Evolutionary conservation across 1,284 basidiomycete species (phyloP), one percentile per base, ranked within the genome.

Genomic region (Naganishia sp.): DNA sequence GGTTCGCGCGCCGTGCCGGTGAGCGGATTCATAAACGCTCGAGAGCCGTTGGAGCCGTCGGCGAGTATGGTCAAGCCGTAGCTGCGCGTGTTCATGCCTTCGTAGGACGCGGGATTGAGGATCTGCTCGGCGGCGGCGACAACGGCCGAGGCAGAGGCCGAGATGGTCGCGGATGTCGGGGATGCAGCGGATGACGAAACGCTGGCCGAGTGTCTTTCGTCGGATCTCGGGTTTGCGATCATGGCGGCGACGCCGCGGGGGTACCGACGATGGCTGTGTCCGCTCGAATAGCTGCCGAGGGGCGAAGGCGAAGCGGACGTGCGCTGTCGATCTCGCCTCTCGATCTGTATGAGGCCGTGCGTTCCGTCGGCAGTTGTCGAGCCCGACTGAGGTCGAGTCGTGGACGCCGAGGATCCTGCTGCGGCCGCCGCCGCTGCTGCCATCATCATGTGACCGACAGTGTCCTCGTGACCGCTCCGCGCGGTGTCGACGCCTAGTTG

Each of bases 41-140:
- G 58, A 39, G 58, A 61, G 35, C 58, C 58, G 23, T 61, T 61
- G 1, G 58, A 61, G 23, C 58, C 58, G 41, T 61, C 58, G 32
- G 58, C 58, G 13, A 61, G 58, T 6, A 61, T 61, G n/a, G 58
- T 61, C 35, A 61, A 47, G n/a, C 58, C 58, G 13, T 61, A 61
- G 15, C 58, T 61, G 47, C 58, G 58, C 23, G 58, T 61, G 49
- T 61, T 61, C 58, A 61, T 61, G n/a, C 58, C 58, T 41, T 61
- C 58, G 13, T 61, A 61, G 2, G 58, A 61, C 18, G 58, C 58
- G 6, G 58, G 47, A 18, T 61, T 61, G 4, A 61, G 25, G 13
- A 61, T 50, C 35, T 61, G 58, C n/a, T 61, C 58, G 10, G 58
- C 58, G 4, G 58, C 49, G 4, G 47, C 39, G 13, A 47, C 47